Percentiles rank a stretch among this genome's conserved stretches.
Evolutionary conservation across 2,329 filamentous ascomycete species (phyloP).

Genomic region (Colletotrichum camelliae): DNA sequence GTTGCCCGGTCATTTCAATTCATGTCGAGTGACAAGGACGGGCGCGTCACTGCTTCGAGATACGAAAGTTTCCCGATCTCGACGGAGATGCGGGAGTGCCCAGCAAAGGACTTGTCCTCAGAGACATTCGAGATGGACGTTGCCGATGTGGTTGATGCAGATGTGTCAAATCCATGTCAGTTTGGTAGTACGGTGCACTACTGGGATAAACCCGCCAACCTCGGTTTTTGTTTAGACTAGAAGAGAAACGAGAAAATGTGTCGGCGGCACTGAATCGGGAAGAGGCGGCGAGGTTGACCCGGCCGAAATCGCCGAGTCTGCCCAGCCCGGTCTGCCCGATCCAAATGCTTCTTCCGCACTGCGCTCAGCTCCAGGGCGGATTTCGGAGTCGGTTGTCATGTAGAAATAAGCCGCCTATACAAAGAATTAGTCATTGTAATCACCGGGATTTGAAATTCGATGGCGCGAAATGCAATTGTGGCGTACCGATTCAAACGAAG

Average conservation of each 20-base stretch:
- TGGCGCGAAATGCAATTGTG: not conserved
- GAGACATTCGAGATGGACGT: not conserved
- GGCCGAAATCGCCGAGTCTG: not conserved
- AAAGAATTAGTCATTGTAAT: not conserved
- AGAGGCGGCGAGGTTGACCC: not conserved
- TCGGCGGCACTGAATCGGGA: not conserved
- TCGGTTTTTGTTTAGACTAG: no score
- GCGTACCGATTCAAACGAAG: not conserved
- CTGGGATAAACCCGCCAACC: no score
- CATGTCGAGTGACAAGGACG: not conserved
- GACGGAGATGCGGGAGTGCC: not conserved
- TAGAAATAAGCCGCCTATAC: not conserved
- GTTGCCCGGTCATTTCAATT: not conserved
- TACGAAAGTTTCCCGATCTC: not conserved
- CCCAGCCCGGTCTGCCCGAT: not conserved
- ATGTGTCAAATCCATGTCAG: not conserved
- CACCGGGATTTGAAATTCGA: not conserved
- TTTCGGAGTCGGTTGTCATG: not conserved
- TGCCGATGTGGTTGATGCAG: not conserved
- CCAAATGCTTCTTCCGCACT: not conserved
- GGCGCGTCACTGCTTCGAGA: not conserved
- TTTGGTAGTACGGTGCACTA: no score
- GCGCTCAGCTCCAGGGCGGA: not conserved
- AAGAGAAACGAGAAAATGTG: not conserved
- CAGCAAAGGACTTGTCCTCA: not conserved